Evolutionary conservation across 306 rosid species (phyloP).

Genomic region (Castanea sativa): DNA sequence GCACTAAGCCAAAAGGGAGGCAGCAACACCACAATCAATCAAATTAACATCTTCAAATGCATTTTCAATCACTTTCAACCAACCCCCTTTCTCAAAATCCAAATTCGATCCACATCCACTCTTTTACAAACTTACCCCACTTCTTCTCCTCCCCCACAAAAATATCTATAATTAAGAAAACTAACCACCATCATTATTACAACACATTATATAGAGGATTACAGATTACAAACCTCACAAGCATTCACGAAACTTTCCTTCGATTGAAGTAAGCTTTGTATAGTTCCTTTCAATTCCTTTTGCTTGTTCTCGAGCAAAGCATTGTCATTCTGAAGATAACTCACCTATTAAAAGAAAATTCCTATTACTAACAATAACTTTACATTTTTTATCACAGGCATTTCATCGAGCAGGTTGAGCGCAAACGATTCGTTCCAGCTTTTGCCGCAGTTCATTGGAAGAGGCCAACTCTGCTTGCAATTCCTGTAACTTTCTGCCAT

Average conservation of each 20-base stretch:
- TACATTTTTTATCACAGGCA: background rate
- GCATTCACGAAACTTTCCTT: constrained; percentile 51
- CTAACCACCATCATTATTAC: too few relatives aligned
- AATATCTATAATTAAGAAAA: background rate
- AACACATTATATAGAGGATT: background rate
- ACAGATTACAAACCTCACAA: constrained; percentile 49
- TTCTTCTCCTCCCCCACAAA: background rate
- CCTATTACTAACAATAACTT: background rate
- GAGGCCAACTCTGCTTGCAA: too few relatives aligned
- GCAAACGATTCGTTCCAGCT: constrained; percentile 43
- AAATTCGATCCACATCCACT: background rate
- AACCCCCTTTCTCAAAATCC: background rate
- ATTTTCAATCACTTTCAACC: background rate
- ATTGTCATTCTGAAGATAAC: constrained; percentile 58
- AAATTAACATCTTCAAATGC: background rate
- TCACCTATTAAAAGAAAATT: constrained; percentile 34
- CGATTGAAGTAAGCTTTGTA: constrained; percentile 54
- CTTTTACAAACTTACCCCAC: background rate
- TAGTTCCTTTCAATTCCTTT: constrained; percentile 58
- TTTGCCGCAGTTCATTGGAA: too few relatives aligned
- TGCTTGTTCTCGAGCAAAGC: constrained; percentile 63
- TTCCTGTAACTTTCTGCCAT: too few relatives aligned
- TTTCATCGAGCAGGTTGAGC: background rate
- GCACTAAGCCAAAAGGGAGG: background rate
- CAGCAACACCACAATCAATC: background rate